Evolutionary conservation across 257 asterid species (phyloP).

Genomic region (Gentiana straminea): DNA sequence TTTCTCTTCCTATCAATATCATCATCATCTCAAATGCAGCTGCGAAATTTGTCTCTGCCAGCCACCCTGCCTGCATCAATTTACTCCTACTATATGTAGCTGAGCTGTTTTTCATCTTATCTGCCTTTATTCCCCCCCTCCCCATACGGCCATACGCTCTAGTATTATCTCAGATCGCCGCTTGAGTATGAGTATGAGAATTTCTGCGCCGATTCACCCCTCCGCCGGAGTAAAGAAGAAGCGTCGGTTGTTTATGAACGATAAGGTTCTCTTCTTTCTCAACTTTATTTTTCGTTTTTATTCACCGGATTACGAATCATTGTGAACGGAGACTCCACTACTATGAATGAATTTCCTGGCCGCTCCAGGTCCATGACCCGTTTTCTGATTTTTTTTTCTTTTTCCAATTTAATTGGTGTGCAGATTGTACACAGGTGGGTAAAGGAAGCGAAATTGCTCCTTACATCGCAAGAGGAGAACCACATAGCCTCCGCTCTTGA

Average conservation of each 20-base stretch:
- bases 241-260: conserved; percentile 92
- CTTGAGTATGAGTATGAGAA: too few relatives aligned
- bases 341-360: too few relatives aligned
- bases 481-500: conserved; percentile 59
- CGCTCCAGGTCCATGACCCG: background rate
- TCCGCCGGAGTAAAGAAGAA: conserved; percentile 35
- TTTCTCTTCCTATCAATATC: too few relatives aligned
- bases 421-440: conserved; percentile 80
- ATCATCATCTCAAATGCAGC: too few relatives aligned
- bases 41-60: background rate
- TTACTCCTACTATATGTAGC: conserved; percentile 15
- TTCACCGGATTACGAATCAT: background rate
- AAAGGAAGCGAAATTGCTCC: conserved; percentile 61
- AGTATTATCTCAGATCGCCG: background rate
- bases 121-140: conserved; percentile 7
- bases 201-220: conserved; percentile 24
- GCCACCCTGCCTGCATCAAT: conserved; percentile 1
- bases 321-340: background rate
- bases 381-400: background rate
- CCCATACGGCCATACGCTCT: conserved; percentile 48
- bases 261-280: conserved; percentile 30
- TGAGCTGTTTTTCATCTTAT: conserved; percentile 2
- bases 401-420: background rate
- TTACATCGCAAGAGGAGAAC: conserved; percentile 51
- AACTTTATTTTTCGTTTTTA: background rate